Base-by-base conservation (phyloP, 2,329 filamentous ascomycete genomes). In the Claviceps paspali region DNA sequence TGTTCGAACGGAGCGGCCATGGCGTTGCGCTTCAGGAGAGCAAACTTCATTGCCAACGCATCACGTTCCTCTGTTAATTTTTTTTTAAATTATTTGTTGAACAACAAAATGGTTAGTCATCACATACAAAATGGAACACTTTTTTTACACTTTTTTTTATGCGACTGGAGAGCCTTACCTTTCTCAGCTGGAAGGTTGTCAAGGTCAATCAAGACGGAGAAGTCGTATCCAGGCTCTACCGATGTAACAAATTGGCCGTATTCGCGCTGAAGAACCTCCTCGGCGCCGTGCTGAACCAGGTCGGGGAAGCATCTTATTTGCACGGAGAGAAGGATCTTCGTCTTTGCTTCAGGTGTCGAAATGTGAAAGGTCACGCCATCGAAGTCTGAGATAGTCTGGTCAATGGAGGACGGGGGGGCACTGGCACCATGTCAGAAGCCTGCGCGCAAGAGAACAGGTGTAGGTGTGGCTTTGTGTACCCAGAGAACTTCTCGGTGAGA, bases 1-100 rank as follows among this genome's bases (percentile, higher is more conserved):
- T 87, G 82, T 65, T 98, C 91, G 60, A 98, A 98, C 1, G 92
- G 91, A 35, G 91, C 88, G 43, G 91, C 92, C 91, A 98, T 96
- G 48, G 84, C 86, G 59, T 99, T 96, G 53, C 92, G 86, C 70
- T 96, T 98, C 51, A 99, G 64, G 46, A 98, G 68, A 42, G 87
- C 83, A 52, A 96, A 79, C 54, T 87, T 81, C 60, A 76, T 76
- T 49, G 95, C 77, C 43, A 99, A 67, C 43, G 86, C 87, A 52
- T 94, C 85, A 48, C 79, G 78, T 46, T 76, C 82, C 59, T 95
- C 88, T 80, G 11, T 32, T 5, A 22, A 29, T 11, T 3, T 10
- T 29, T 22, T 22, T n/a, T n/a, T n/a, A n/a, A n/a, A n/a, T n/a
- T n/a, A n/a, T n/a, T n/a, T n/a, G n/a, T n/a, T n/a, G n/a, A n/a